Evolutionary conservation across 2,329 filamentous ascomycete species (phyloP).

Genomic region (Neonectria neomacrospora): DNA sequence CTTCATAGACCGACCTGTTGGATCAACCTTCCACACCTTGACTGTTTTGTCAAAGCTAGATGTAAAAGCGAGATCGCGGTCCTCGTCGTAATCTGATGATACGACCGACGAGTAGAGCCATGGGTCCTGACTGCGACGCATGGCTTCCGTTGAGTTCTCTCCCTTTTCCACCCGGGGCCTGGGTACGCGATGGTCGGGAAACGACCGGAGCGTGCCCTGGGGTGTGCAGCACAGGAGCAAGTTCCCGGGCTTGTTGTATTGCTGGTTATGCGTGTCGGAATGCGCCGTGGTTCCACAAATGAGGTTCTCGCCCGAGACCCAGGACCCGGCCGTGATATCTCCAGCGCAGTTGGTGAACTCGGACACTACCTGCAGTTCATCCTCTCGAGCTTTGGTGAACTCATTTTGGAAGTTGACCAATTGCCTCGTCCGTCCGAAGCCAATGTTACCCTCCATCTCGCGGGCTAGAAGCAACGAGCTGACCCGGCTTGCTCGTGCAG

Average conservation of each 20-base stretch:
- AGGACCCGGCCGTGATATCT: constrained; percentile 68
- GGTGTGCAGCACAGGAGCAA: constrained; percentile 64
- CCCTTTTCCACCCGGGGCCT: constrained; percentile 64
- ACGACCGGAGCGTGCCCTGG: constrained; percentile 59
- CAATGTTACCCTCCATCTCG: constrained; percentile 59
- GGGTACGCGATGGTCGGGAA: constrained; percentile 66
- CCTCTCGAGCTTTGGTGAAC: constrained; percentile 60
- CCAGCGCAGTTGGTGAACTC: constrained; percentile 72
- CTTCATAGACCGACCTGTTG: constrained; percentile 54
- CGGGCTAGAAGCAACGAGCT: constrained; percentile 59
- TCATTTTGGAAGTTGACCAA: constrained; percentile 59
- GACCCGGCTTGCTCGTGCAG: constrained; percentile 42
- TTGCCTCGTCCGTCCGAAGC: constrained; percentile 54
- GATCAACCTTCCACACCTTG: constrained; percentile 65
- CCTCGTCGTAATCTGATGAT: constrained; percentile 65
- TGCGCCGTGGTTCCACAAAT: constrained; percentile 72
- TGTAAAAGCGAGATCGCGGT: constrained; percentile 62
- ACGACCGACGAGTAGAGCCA: constrained; percentile 75
- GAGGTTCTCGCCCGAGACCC: constrained; percentile 65
- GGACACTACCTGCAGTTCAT: constrained; percentile 60
- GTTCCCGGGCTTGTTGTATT: constrained; percentile 74
- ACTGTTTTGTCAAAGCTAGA: constrained; percentile 71
- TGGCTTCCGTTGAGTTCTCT: constrained; percentile 66
- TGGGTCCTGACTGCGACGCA: constrained; percentile 68
- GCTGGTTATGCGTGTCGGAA: constrained; percentile 71